Base-by-base conservation (phyloP, 768 basidiomycete species). In the Auriscalpium vulgare region DNA sequence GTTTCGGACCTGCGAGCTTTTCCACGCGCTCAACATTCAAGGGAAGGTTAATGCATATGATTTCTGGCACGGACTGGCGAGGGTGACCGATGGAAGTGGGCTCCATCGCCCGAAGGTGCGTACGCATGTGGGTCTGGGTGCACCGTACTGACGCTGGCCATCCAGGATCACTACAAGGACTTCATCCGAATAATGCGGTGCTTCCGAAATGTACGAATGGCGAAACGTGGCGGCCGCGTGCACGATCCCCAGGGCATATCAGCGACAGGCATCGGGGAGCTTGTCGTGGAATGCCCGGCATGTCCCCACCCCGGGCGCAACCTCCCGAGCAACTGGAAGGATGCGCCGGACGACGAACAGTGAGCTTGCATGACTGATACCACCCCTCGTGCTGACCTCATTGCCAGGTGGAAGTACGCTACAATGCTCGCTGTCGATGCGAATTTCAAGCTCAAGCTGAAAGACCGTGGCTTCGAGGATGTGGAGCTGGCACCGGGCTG, bases 271-370 rank as follows among this genome's bases (percentile, higher is more conserved):
- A 17, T 47, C 1, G 66, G 66, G 9, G 51, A 52, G 10, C 56
- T 63, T 1, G 63, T 57, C 2, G 37, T 67, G 14, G 40, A 45
- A 8, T 68, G 66, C 51, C 66, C 60, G 0, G 66, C 66, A 0
- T 68, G 67, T 29, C 66, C 67, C 10, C 54, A 60, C 5, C 64
- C 63, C 7, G 55, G 51, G 3, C 21, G 36, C 8, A 68, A 66
- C 56, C 44, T 65, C 1, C 63, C 63, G 19, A 40, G 6, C n/a
- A 58, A 56, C 14, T 67, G 62, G 63, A 23, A 65, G 10, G 16
- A 38, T 8, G 53, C 47, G 1, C 56, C 64, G 0, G 40, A 37
- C 5, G 50, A 56, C 2, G 48, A 55, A 17, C 51, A 43, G 67
- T 65, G 56, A 9, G 62, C 67, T 19, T 29, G 14, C 36, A 21